Evolutionary conservation across 2,329 filamentous ascomycete species (phyloP).

Genomic region (Fusarium penzigii): DNA sequence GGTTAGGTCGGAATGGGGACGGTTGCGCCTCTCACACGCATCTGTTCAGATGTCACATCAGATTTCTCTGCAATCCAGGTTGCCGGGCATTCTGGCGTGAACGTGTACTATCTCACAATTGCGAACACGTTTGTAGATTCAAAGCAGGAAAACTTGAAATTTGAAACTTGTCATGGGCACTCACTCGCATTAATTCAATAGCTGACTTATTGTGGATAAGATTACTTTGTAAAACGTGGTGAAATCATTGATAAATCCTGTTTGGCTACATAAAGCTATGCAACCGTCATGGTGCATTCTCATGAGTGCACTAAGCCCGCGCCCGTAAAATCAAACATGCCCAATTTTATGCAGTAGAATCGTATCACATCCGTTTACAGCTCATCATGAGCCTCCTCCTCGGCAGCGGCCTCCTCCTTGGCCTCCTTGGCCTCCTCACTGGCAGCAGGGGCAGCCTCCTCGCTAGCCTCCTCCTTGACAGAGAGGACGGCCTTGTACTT

Average conservation of each 20-base stretch:
- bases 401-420: conserved; percentile 46
- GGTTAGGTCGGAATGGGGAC: conserved; percentile 14
- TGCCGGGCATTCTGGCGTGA: conserved; percentile 11
- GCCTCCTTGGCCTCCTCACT: conserved; percentile 55
- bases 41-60: conserved; percentile 4
- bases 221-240: conserved; percentile 13
- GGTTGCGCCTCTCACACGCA: conserved; percentile 3
- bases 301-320: conserved; percentile 31
- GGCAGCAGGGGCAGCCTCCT: conserved; percentile 56
- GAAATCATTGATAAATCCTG: conserved; percentile 25
- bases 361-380: conserved; percentile 57
- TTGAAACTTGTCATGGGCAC: not conserved
- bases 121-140: conserved; percentile 14
- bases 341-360: conserved; percentile 29
- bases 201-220: not conserved
- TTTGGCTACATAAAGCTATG: conserved; percentile 29
- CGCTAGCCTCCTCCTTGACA: conserved; percentile 54
- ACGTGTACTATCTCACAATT: conserved; percentile 9
- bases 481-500: conserved; percentile 77
- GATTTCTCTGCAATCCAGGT: conserved; percentile 3
- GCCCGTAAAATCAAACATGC: conserved; percentile 37
- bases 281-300: conserved; percentile 27
- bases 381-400: conserved; percentile 68
- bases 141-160: not conserved
- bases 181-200: not conserved